phyloP scores from a whole-genome alignment of 805 yeast species.

The Metschnikowia anglica region DNA sequence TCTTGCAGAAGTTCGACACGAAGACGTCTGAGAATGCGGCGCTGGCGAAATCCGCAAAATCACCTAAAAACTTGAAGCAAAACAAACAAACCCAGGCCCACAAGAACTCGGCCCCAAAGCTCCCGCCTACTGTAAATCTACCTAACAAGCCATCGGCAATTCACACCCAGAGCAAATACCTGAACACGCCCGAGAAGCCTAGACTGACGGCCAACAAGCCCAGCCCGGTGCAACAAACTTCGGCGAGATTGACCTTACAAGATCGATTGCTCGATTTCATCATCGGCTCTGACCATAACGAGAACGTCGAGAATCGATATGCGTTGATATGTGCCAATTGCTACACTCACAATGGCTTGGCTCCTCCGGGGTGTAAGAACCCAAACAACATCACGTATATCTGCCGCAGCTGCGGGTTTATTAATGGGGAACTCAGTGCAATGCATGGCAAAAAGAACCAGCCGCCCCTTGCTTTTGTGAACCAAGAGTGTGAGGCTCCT shows the following conservation, averaged over 20 bases:
- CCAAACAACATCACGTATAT: constrained; percentile 53
- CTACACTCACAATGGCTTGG: constrained; percentile 72
- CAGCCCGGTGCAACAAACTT: constrained; percentile 1
- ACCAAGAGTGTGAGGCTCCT: too few relatives aligned
- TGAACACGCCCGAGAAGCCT: too few relatives aligned
- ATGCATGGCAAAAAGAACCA: too few relatives aligned
- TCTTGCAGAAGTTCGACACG: constrained; percentile 55
- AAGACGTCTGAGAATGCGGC: neutral
- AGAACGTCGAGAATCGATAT: constrained; percentile 55
- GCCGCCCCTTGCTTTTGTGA: too few relatives aligned
- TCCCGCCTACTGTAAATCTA: constrained; percentile 9
- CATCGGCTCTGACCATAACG: constrained; percentile 61
- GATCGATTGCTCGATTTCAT: constrained; percentile 40
- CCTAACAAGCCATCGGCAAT: neutral
- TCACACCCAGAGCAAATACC: neutral
- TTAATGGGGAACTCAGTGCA: constrained; percentile 29
- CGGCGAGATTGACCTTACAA: constrained; percentile 26
- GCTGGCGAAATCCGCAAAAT: too few relatives aligned
- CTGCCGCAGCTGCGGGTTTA: constrained; percentile 65
- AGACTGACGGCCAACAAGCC: neutral
- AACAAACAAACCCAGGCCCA: neutral
- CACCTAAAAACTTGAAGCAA: neutral
- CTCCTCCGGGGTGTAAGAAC: constrained; percentile 60
- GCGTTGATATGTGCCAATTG: constrained; percentile 75
- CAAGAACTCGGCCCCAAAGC: too few relatives aligned